Percentiles rank a stretch among this genome's conserved stretches.
Conservation (phyloP, 768 basidiomycete genomes). For the Mycena pura region DNA sequence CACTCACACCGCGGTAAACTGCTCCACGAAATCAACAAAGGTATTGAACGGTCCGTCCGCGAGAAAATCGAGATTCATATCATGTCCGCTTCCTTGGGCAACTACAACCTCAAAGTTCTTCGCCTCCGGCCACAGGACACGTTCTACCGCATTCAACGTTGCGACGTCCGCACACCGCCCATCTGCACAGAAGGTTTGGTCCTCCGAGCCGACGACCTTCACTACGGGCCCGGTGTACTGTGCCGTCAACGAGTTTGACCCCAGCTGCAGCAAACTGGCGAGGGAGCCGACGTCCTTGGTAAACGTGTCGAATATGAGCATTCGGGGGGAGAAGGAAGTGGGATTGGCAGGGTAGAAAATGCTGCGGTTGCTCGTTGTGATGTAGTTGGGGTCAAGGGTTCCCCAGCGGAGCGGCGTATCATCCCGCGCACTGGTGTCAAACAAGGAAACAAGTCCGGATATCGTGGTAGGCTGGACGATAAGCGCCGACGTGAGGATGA, state of each 20-base stretch:
- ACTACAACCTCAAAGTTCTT: background rate
- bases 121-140: background rate
- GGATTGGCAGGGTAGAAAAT: background rate
- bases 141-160: background rate
- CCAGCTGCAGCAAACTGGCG: background rate
- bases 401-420: background rate
- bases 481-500: background rate
- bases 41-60: background rate
- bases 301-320: background rate
- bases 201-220: background rate
- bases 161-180: background rate
- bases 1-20: background rate
- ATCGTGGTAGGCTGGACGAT: background rate
- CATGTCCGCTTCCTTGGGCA: background rate
- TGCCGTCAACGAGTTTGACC: background rate
- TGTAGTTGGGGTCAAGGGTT: background rate
- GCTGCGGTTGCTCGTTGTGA: constrained; percentile 1
- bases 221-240: background rate
- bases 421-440: background rate
- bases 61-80: background rate
- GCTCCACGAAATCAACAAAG: background rate
- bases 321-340: background rate
- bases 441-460: background rate
- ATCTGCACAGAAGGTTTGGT: background rate
- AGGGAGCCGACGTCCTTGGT: background rate